Evolutionary conservation across 2,329 filamentous ascomycete genomes (phyloP), one percentile per base, ranked within the genome.

Genomic region (Microdochium nivale): DNA sequence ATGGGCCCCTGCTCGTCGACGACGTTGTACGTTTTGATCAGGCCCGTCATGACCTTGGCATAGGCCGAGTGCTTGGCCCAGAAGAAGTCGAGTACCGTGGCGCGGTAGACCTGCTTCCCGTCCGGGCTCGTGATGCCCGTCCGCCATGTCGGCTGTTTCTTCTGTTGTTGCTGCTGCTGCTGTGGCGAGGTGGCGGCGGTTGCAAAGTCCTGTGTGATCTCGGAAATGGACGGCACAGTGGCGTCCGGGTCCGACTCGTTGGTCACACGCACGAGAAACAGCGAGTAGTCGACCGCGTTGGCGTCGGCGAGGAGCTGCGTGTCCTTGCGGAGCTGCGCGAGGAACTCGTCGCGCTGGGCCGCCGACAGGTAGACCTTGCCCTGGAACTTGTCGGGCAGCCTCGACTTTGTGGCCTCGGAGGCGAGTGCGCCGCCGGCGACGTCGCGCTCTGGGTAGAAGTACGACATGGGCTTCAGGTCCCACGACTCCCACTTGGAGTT

Each of bases 401-500:
- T 79, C 21, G 78, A 77, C 61, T 85, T 83, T 5, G 85, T 84
- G 1, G 79, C 80, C 48, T 87, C 75, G 3, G 81, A 81, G 0
- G 81, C 77, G 1, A 90, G 68, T 2, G 68, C 70, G 0, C 85
- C 84, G 2, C 80, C 79, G 0, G 85, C 78, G 11, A 90, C 76
- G 57, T 90, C 87, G 7, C 86, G 72, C 61, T 90, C 86, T 0
- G 87, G 87, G 60, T 84, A 89, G 70, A 90, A 90, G 67, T 89
- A 90, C 52, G 81, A 79, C 23, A 77, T 80, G 0, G 87, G 87
- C 61, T 90, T 90, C 48, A 90, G 75, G 54, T 90, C 87, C 66
- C 84, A 90, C 1, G 79, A 82, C 61, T 89, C 81, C 86, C 86
- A 90, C 19, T 73, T 67, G 1, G 55, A 55, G 25, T 62, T 57